Evolutionary conservation across 2,329 filamentous ascomycete species (phyloP).

Genomic region (Tolypocladium nubicola): DNA sequence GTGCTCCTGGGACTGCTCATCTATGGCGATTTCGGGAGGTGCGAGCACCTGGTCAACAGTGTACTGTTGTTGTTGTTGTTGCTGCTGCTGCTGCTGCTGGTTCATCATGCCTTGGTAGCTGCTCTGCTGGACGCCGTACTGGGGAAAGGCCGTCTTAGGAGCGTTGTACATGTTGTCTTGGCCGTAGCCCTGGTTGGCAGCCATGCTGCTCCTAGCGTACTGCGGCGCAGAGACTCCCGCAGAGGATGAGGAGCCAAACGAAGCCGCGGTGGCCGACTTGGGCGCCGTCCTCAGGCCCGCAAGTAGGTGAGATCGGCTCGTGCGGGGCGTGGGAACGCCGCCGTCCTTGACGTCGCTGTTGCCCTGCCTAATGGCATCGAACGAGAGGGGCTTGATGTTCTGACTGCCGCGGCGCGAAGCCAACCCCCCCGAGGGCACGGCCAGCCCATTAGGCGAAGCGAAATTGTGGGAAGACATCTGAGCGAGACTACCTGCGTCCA

Average conservation of each 20-base stretch:
- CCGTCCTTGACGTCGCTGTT: constrained; percentile 57
- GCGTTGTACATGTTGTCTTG: constrained; percentile 34
- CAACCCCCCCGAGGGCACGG: constrained; percentile 69
- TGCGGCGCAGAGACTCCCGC: constrained; percentile 27
- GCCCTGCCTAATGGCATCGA: constrained; percentile 59
- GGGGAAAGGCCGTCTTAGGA: constrained; percentile 49
- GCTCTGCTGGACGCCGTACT: constrained; percentile 26
- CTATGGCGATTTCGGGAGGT: constrained; percentile 69
- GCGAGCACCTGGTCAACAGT: constrained; percentile 83
- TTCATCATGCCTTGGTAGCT: constrained; percentile 19
- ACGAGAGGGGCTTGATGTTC: constrained; percentile 83
- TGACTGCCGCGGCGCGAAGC: constrained; percentile 76
- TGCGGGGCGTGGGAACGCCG: constrained; percentile 71
- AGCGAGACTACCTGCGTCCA: constrained; percentile 98
- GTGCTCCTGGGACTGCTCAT: constrained; percentile 56
- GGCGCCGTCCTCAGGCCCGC: constrained; percentile 89
- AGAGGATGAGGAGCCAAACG: constrained; percentile 55
- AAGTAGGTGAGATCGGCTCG: constrained; percentile 87
- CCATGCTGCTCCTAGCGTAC: constrained; percentile 32
- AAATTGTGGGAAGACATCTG: constrained; percentile 93
- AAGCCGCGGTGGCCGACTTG: constrained; percentile 66
- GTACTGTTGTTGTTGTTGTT: constrained; percentile 36
- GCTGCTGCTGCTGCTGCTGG: constrained; percentile 23
- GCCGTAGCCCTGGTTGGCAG: constrained; percentile 31
- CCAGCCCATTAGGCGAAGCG: constrained; percentile 58